Evolutionary conservation across 2,329 filamentous ascomycete species (phyloP), one percentile per base, ranked within the genome.

Genomic region (Cytospora chrysosperma): DNA sequence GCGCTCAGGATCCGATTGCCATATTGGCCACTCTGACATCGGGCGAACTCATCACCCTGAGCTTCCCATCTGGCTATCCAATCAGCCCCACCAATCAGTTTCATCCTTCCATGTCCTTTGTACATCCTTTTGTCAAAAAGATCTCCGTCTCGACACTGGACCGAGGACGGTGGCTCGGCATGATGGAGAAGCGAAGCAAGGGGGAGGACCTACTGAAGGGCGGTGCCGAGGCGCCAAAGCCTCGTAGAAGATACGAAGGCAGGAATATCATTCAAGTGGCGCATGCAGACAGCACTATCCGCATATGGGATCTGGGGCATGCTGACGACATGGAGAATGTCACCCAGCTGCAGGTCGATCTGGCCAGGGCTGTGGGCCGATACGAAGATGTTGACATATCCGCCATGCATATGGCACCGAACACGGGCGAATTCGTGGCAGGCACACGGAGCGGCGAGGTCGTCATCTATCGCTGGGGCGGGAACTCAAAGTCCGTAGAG

Each of bases 71-170:
- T 55, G 95, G 95, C 30, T 91, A 93, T 74, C 90, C 92, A 1
- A 96, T 98, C 61, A 91, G 88, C 30, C 93, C 95, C 1, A 97
- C 93, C 4, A 97, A 97, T 71, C 92, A 97, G 76, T 83, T 99
- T 7, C 94, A 96, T 71, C 85, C 93, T 0, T 97, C 91, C 2
- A 78, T 97, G 53, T 90, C 90, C 1, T 91, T 97, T 67, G 89
- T 97, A 8, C 93, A 97, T 72, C 95, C 95, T 0, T 98, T 96
- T 72, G 86, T 95, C 63, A 90, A 86, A 60, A 87, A 88, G 57
- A 81, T 91, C 58, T 83, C 85, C 19, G 81, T 96, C n/a, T 84
- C 91, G 12, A 84, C 86, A 15, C 81, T 98, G 13, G 88, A 92
- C 55, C 86, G 95, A 30, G 87, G 87, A 9, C 85, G 88, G 67